A percentile compares a stretch with the other conserved stretches of the same genome.
These are phyloP conservation scores for Trichocladium antarcticum DNA, from an alignment of 495 filamentous ascomycete species.

Conservation along the genomic window DNA sequence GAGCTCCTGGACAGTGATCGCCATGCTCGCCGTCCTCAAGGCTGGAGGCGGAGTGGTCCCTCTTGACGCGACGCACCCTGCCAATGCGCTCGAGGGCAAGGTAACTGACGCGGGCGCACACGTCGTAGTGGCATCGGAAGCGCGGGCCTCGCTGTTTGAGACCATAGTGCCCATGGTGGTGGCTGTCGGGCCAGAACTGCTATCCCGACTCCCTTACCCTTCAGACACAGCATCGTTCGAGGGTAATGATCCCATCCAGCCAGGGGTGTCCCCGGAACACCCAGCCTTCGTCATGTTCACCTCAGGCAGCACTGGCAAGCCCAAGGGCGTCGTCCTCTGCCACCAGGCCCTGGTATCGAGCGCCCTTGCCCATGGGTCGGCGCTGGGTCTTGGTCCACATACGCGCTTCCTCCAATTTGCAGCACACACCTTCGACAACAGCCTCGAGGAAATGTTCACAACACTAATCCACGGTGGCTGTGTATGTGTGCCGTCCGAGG, in stretches of 20 bases:
- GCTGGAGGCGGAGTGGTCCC: slow-evolving; percentile 50
- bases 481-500: slow-evolving; percentile 32
- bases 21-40: slow-evolving; percentile 46
- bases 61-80: slow-evolving; percentile 47
- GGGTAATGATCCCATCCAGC: background rate
- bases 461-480: slow-evolving; percentile 42
- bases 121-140: slow-evolving; percentile 42
- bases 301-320: slow-evolving; percentile 37
- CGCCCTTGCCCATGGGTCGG: slow-evolving; percentile 30
- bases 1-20: slow-evolving; percentile 43
- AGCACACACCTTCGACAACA: slow-evolving; percentile 51
- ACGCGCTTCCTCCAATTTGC: slow-evolving; percentile 49
- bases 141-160: slow-evolving; percentile 18
- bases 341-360: slow-evolving; percentile 31
- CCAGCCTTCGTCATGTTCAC: slow-evolving; percentile 48
- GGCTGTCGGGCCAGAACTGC: background rate
- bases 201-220: background rate
- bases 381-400: slow-evolving; percentile 26
- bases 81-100: slow-evolving; percentile 32
- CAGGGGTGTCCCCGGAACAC: slow-evolving; percentile 18
- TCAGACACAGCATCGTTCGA: no score
- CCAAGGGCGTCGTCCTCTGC: slow-evolving; percentile 36
- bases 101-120: slow-evolving; percentile 14
- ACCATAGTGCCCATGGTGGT: background rate
- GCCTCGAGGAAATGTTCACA: slow-evolving; percentile 45